Evolutionary conservation across 176 grass and related monocot species (phyloP).

Genomic region (Aegilops speltoides): DNA sequence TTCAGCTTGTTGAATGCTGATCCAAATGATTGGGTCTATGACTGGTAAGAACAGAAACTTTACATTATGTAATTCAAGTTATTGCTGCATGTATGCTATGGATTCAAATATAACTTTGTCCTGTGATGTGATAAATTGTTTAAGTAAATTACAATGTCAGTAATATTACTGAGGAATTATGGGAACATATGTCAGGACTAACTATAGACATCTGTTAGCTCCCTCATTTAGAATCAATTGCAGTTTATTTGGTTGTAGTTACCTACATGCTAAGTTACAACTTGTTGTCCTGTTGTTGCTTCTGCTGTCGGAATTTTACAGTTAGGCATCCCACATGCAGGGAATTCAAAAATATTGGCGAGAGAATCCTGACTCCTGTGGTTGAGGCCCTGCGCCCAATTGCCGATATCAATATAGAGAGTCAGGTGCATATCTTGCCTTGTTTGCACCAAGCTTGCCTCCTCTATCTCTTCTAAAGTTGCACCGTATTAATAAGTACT

Average conservation of each 20-base stretch:
- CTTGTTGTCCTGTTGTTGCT: no score
- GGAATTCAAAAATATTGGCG: slow-evolving; percentile 81
- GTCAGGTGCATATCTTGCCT: slow-evolving; percentile 66
- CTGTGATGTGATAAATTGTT: slow-evolving; percentile 6
- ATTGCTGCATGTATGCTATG: not conserved
- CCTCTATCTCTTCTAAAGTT: slow-evolving; percentile 13
- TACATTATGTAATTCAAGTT: not conserved
- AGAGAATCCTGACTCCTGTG: slow-evolving; percentile 72
- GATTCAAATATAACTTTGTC: not conserved
- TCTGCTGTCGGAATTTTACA: not conserved
- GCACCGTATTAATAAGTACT: slow-evolving; percentile 12
- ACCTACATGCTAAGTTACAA: no score
- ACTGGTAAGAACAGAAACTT: slow-evolving; percentile 61
- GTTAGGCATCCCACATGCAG: slow-evolving; percentile 41
- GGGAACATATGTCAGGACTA: not conserved
- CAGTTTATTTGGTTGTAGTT: slow-evolving; percentile 1
- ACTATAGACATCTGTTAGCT: not conserved
- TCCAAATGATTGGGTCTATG: slow-evolving; percentile 77
- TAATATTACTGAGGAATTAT: not conserved
- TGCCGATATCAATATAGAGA: slow-evolving; percentile 89
- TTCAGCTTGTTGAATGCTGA: slow-evolving; percentile 94
- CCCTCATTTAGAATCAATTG: slow-evolving; percentile 18
- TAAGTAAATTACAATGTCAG: not conserved
- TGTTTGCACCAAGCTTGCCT: slow-evolving; percentile 8
- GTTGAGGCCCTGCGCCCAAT: slow-evolving; percentile 73